Base-by-base conservation (phyloP, 148 eudicot species). In the Chenopodium album region DNA sequence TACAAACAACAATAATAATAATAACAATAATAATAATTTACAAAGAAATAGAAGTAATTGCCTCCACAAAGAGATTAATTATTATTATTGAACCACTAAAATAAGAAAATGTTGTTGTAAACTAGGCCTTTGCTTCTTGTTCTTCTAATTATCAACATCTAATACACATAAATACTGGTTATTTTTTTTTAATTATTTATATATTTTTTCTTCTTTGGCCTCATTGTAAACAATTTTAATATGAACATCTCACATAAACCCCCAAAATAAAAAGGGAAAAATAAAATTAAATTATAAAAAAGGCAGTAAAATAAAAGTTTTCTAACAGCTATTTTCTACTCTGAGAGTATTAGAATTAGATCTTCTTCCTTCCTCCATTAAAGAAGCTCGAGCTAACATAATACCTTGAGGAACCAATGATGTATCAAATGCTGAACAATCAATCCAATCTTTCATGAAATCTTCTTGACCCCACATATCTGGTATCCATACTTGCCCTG, bases 381-480 rank as follows among this genome's bases (percentile, higher is more conserved):
- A 78, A 52, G 98, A 87, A 9, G 89, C 89, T 41, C 98, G 76
- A 37, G 98, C 98, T 12, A 89, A 84, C 84, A 88, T 82, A 7
- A 90, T 85, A 62, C 84, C 85, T n/a, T 76, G 84, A 70, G 78
- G 84, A 63, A 88, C 75, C 74, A 91, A 75, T 17, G 89, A 76
- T 1, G 90, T 76, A 82, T 94, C 94, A 76, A 90, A 94, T 4
- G 84, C 85, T 1, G 85, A 82, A 71, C 92, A 89, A 68, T 93
- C 98, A 7, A 91, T 85, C 95, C 93, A 93, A 72, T 90, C 98
- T 76, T 87, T 92, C 1, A 93, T 92, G 34, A 88, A 82, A 28
- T 82, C 86, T 76, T 94, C 98, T 71, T 94, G 94, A 0, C 92
- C 98, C 98, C 98, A 94, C 73, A 87, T 87, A 54, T 94, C 98